Evolutionary conservation across 2,329 filamentous ascomycete genomes (phyloP).

Genomic region (Blastomyces silverae): DNA sequence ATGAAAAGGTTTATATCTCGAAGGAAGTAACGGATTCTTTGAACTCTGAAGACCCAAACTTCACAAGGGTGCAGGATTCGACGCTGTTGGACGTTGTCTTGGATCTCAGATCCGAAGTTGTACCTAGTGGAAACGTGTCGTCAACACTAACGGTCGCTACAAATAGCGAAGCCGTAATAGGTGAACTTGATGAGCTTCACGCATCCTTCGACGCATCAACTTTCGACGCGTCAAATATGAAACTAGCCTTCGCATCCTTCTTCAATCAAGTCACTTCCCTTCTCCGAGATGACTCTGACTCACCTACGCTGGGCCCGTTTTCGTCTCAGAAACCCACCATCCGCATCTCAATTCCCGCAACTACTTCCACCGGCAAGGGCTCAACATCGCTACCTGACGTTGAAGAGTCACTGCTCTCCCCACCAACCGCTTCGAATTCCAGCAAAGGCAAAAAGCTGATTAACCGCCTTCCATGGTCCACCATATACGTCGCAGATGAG

Average conservation of each 20-base stretch:
- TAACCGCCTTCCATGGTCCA: conserved; percentile 57
- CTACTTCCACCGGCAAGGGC: conserved; percentile 46
- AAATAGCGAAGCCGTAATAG: conserved; percentile 22
- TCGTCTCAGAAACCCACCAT: conserved; percentile 29
- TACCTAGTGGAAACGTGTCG: conserved; percentile 24
- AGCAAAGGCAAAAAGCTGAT: conserved; percentile 36
- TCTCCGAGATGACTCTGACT: conserved; percentile 40
- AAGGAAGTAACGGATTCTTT: conserved; percentile 65
- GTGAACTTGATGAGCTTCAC: conserved; percentile 21
- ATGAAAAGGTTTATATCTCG: conserved; percentile 78
- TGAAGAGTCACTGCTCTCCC: conserved; percentile 46
- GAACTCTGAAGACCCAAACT: conserved; percentile 66
- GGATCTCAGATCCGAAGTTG: conserved; percentile 43
- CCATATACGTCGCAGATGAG: conserved; percentile 63
- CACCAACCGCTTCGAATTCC: conserved; percentile 14
- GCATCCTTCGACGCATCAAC: conserved; percentile 27
- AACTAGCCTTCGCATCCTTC: conserved; percentile 42
- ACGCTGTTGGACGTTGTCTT: conserved; percentile 68
- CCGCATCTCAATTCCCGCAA: conserved; percentile 44
- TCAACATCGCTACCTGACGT: conserved; percentile 65
- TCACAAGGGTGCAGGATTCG: conserved; percentile 67
- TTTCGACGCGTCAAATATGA: conserved; percentile 30
- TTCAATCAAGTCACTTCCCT: conserved; percentile 48
- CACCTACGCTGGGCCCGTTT: conserved; percentile 28
- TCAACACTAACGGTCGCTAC: conserved; percentile 24